Evolutionary conservation across 2,329 filamentous ascomycete genomes (phyloP).

Genomic region (Boeremia exigua): DNA sequence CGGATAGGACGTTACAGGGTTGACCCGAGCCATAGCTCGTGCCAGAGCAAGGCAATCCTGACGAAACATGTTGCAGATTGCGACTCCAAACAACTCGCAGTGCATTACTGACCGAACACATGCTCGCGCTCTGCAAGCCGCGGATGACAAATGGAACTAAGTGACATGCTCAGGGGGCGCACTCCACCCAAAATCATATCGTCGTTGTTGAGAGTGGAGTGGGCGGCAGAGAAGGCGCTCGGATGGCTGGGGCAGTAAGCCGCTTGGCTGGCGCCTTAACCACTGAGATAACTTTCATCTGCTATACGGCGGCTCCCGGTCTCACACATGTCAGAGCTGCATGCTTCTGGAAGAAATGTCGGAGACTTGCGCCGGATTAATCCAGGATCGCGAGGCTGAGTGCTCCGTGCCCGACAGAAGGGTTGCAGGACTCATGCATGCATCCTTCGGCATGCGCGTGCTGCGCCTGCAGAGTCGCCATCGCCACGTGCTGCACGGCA

Average conservation of each 20-base stretch:
- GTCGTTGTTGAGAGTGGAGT: conserved; percentile 15
- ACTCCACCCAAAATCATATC: conserved; percentile 1
- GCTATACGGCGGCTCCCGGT: background rate
- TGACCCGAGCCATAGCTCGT: conserved; percentile 5
- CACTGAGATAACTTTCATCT: background rate
- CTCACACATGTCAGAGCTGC: background rate
- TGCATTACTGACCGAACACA: background rate
- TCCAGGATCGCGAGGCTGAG: background rate
- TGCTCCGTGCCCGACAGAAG: background rate
- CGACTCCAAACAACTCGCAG: background rate
- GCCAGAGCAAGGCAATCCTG: background rate
- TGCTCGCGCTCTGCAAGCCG: conserved; percentile 1
- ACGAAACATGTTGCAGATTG: background rate
- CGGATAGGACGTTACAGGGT: background rate
- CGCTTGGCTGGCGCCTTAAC: background rate
- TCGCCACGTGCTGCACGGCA: conserved; percentile 3
- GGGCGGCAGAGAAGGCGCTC: conserved; percentile 10
- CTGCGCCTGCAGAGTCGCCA: background rate
- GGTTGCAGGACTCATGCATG: background rate
- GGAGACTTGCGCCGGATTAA: background rate
- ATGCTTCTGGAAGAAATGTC: conserved; percentile 11
- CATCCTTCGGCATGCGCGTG: background rate
- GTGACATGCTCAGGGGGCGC: conserved; percentile 10
- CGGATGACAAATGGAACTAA: background rate
- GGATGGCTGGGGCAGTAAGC: conserved; percentile 8